These are phyloP conservation scores for Aspergillus carbonarius DNA, from an alignment of 2,329 filamentous ascomycete genomes.

Conservation along the genomic window DNA sequence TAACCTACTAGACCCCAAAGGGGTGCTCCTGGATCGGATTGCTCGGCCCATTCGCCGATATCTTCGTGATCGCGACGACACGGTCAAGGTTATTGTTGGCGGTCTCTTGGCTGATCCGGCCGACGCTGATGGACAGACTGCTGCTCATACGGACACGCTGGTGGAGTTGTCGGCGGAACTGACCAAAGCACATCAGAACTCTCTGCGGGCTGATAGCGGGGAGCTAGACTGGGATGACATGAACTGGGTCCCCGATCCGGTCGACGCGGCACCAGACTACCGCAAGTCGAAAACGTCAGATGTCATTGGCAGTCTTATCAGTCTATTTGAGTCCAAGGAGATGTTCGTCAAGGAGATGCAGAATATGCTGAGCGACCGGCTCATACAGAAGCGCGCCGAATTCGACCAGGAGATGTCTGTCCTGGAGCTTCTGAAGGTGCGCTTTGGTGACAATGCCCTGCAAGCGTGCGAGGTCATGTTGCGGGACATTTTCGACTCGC, in stretches of 20 bases:
- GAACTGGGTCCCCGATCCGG: constrained; percentile 87
- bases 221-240: constrained; percentile 89
- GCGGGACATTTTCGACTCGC: constrained; percentile 83
- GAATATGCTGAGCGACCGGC: constrained; percentile 77
- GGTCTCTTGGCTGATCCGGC: constrained; percentile 60
- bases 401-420: constrained; percentile 82
- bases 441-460: constrained; percentile 80
- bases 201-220: constrained; percentile 50
- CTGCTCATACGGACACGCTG: constrained; percentile 43
- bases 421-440: constrained; percentile 79
- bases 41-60: constrained; percentile 64
- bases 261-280: constrained; percentile 91
- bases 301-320: constrained; percentile 86
- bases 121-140: constrained; percentile 35
- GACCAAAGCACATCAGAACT: constrained; percentile 42
- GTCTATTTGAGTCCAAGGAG: constrained; percentile 83
- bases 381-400: constrained; percentile 63
- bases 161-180: constrained; percentile 57
- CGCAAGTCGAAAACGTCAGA: constrained; percentile 85
- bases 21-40: constrained; percentile 66
- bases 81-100: constrained; percentile 63
- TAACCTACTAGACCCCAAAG: constrained; percentile 62
- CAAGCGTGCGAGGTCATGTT: constrained; percentile 98
- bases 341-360: constrained; percentile 94
- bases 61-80: constrained; percentile 64